Evolutionary conservation across 2,329 filamentous ascomycete genomes (phyloP).

Genomic region (Aspergillus novofumigatus): DNA sequence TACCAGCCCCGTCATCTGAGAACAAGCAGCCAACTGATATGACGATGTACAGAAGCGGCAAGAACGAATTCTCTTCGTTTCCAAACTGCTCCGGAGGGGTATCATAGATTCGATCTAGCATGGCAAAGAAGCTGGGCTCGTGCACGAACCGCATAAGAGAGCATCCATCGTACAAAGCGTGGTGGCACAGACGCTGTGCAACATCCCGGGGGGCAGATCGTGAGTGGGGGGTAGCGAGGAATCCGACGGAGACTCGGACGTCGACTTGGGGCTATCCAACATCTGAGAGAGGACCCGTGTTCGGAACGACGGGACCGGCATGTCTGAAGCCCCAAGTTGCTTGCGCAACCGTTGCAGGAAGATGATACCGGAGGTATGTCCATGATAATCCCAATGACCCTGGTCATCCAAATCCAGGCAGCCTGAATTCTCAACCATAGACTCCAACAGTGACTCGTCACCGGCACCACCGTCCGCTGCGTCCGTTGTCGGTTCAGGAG

Average conservation of each 20-base stretch:
- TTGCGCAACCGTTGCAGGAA: conserved; percentile 85
- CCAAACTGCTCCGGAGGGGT: conserved; percentile 59
- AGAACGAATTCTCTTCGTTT: conserved; percentile 62
- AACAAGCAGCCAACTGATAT: conserved; percentile 73
- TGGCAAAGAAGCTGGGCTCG: conserved; percentile 72
- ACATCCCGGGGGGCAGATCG: conserved; percentile 65
- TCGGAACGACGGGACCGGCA: conserved; percentile 52
- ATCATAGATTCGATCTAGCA: conserved; percentile 74
- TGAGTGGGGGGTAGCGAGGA: conserved; percentile 51
- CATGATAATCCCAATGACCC: conserved; percentile 92
- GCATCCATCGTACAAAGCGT: conserved; percentile 60
- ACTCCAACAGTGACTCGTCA: conserved; percentile 73
- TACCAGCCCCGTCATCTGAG: conserved; percentile 52
- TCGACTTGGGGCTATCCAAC: conserved; percentile 66
- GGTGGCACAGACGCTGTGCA: conserved; percentile 54
- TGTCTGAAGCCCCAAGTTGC: conserved; percentile 67
- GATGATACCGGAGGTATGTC: conserved; percentile 84
- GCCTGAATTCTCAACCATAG: conserved; percentile 91
- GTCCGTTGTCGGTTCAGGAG: conserved; percentile 13
- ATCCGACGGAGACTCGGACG: conserved; percentile 61
- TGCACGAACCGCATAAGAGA: conserved; percentile 70
- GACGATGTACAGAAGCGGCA: conserved; percentile 67
- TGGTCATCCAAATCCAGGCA: conserved; percentile 87
- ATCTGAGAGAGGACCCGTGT: conserved; percentile 51
- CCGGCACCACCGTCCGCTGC: conserved; percentile 39